These are phyloP conservation scores for Prosopis cineraria DNA, from an alignment of 306 rosid genomes.

Conservation along the genomic window DNA sequence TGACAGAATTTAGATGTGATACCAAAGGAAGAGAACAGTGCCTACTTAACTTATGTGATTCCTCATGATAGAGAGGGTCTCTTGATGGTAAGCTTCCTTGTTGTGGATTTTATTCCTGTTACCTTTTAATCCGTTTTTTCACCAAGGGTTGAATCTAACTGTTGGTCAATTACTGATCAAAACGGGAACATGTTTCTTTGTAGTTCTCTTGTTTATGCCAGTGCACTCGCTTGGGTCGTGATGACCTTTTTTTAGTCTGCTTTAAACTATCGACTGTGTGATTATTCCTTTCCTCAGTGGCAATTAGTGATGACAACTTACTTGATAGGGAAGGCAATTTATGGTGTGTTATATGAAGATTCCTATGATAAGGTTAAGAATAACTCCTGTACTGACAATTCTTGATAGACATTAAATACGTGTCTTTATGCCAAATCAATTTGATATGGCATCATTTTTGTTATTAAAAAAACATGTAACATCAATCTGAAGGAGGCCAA, in stretches of 20 bases:
- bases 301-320: not conserved
- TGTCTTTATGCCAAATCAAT: conserved; percentile 10
- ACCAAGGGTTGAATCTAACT: conserved; percentile 10
- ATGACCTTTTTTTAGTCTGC: not conserved
- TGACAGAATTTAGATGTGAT: conserved; percentile 68
- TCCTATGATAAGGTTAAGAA: not conserved
- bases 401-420: not conserved
- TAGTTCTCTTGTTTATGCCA: conserved; percentile 8
- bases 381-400: conserved; percentile 3
- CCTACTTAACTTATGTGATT: conserved; percentile 68
- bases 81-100: conserved; percentile 48
- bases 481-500: conserved; percentile 6
- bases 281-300: not conserved
- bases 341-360: conserved; percentile 15
- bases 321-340: not conserved
- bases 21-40: conserved; percentile 76
- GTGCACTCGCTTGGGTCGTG: not conserved
- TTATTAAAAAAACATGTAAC: not conserved
- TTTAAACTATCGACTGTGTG: not conserved
- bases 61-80: conserved; percentile 77
- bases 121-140: conserved; percentile 12
- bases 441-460: not conserved
- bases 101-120: conserved; percentile 20
- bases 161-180: conserved; percentile 15
- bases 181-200: not conserved